These are phyloP conservation scores for Colletotrichum paranaense DNA, from an alignment of 2,329 filamentous ascomycete species.

Conservation along the genomic window DNA sequence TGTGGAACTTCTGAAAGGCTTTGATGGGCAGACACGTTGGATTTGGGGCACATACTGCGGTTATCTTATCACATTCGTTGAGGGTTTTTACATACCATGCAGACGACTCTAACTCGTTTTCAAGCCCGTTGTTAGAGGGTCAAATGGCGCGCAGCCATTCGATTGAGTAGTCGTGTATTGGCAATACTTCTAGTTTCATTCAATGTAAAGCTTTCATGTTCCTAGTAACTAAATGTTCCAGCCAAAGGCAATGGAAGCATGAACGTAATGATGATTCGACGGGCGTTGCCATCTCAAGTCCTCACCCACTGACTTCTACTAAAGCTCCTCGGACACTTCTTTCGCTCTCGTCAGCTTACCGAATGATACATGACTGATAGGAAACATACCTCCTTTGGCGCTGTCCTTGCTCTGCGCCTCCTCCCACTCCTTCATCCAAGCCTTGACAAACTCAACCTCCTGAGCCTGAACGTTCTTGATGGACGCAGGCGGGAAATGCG, in stretches of 20 bases:
- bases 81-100: background rate
- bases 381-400: background rate
- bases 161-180: background rate
- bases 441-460: constrained; percentile 71
- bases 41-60: background rate
- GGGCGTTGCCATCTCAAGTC: background rate
- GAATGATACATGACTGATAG: background rate
- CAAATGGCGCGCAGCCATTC: background rate
- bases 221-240: background rate
- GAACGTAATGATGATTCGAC: background rate
- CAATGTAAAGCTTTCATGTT: background rate
- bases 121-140: background rate
- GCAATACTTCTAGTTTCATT: background rate
- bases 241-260: background rate
- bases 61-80: background rate
- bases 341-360: background rate
- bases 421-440: constrained; percentile 74
- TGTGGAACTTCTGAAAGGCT: background rate
- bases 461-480: constrained; percentile 69
- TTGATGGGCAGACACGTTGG: background rate
- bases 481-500: constrained; percentile 66
- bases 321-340: constrained; percentile 3
- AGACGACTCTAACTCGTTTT: background rate
- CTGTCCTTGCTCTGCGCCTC: constrained; percentile 10
- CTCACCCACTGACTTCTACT: background rate